Conservation (phyloP, 225 moss, liverwort and hornwort genomes). For the Bryum argenteum region DNA sequence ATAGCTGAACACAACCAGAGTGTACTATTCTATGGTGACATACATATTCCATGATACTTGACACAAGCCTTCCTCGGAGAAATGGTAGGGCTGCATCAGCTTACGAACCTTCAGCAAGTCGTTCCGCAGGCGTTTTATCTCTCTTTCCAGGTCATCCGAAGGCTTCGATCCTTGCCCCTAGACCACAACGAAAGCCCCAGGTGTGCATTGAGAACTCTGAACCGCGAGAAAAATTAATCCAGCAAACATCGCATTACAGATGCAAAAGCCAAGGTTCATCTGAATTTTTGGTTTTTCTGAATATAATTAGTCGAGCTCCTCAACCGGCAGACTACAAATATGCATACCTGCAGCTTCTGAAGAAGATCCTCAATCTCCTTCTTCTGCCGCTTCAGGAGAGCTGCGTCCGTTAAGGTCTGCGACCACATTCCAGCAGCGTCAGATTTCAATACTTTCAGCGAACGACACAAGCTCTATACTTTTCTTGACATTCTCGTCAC, state of each 20-base stretch:
- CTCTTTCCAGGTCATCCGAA: conserved; percentile 85
- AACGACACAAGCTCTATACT: background rate
- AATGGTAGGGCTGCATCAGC: background rate
- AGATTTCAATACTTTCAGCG: conserved; percentile 6
- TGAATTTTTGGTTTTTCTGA: too few relatives aligned
- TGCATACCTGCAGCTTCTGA: conserved; percentile 71
- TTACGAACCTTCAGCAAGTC: conserved; percentile 79
- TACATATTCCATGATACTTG: background rate
- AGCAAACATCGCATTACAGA: too few relatives aligned
- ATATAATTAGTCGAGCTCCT: background rate
- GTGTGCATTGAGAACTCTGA: conserved; percentile 16
- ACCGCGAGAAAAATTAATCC: background rate
- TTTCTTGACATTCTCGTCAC: background rate
- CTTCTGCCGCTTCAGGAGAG: conserved; percentile 86
- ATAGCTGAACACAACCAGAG: conserved; percentile 1
- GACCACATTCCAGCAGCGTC: conserved; percentile 29
- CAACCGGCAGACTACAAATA: conserved; percentile 5
- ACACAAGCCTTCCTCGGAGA: background rate
- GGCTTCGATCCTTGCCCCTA: conserved; percentile 74
- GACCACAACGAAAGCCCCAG: conserved; percentile 17
- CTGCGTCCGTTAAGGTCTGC: conserved; percentile 89
- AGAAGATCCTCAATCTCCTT: conserved; percentile 90
- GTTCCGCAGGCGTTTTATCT: conserved; percentile 78
- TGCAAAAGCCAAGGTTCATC: too few relatives aligned
- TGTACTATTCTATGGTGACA: background rate